Evolutionary conservation across 345 rosid species (phyloP).

Genomic region (Pistacia atlantica): DNA sequence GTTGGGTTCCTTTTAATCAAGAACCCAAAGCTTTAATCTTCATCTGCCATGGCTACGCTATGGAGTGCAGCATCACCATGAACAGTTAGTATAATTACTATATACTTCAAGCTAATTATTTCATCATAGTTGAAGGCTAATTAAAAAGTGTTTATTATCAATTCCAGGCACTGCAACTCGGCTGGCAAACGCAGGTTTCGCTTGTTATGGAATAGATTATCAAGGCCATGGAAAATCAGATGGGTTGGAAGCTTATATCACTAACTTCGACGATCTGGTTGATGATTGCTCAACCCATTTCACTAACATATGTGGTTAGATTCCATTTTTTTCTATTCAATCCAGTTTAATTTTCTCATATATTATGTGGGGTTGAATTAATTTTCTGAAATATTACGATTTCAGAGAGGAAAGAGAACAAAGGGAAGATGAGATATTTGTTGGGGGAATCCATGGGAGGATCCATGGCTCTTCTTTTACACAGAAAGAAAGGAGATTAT

Average conservation of each 20-base stretch:
- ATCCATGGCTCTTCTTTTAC: slow-evolving; percentile 49
- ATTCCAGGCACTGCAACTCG: slow-evolving; percentile 71
- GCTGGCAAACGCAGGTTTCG: slow-evolving; percentile 68
- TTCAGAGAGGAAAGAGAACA: slow-evolving; percentile 44
- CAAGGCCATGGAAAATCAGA: slow-evolving; percentile 90
- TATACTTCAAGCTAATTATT: no score
- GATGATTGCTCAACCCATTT: slow-evolving; percentile 65
- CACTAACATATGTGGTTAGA: slow-evolving; percentile 55
- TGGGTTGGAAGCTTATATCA: slow-evolving; percentile 55
- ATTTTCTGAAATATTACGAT: background rate
- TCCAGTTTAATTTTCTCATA: background rate
- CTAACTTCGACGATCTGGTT: slow-evolving; percentile 52
- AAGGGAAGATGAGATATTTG: slow-evolving; percentile 50
- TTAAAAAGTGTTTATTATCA: background rate
- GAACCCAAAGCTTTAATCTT: slow-evolving; percentile 72
- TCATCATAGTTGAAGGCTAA: no score
- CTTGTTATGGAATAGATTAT: slow-evolving; percentile 77
- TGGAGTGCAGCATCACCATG: slow-evolving; percentile 96
- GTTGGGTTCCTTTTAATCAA: slow-evolving; percentile 58
- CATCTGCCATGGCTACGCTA: slow-evolving; percentile 88
- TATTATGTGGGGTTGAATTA: background rate
- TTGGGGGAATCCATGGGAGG: slow-evolving; percentile 80
- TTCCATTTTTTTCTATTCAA: background rate
- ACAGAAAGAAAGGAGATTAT: slow-evolving; percentile 43
- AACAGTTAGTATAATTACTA: slow-evolving; percentile 42